Percentiles rank a stretch among this genome's conserved stretches.
Evolutionary conservation across 805 yeast genomes (phyloP).

Genomic region (Ogataea ganodermae): DNA sequence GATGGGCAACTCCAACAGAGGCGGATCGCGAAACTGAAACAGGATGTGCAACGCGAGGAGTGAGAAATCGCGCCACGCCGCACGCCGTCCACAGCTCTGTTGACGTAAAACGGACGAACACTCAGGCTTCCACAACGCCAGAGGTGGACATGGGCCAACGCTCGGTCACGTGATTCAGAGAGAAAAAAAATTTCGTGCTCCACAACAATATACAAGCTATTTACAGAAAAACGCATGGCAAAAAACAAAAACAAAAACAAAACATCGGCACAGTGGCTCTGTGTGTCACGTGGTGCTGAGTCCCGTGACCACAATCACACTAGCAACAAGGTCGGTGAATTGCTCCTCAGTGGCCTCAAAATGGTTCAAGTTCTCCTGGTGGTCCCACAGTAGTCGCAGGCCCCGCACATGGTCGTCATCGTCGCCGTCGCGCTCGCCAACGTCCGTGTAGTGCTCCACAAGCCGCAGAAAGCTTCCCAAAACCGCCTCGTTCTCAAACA

Average conservation of each 20-base stretch:
- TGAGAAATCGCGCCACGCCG: background rate
- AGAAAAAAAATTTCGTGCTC: too few species aligned
- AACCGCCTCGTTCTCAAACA: conserved; percentile 14
- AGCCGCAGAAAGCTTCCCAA: conserved; percentile 13
- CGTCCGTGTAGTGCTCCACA: conserved; percentile 13
- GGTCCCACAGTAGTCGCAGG: conserved; percentile 12
- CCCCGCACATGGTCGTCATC: conserved; percentile 14
- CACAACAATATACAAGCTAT: too few species aligned
- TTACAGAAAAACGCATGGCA: too few species aligned
- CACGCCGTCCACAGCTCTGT: background rate
- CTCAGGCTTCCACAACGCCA: background rate
- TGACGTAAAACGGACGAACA: background rate
- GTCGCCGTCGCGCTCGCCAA: conserved; percentile 16
- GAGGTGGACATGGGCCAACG: too few species aligned
- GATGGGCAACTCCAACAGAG: background rate
- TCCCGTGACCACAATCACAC: conserved; percentile 10
- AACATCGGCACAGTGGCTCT: too few species aligned
- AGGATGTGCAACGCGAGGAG: background rate
- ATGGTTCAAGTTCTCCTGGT: conserved; percentile 16
- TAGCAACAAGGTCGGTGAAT: conserved; percentile 8
- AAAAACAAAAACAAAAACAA: too few species aligned
- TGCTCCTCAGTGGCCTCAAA: conserved; percentile 3
- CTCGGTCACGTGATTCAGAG: too few species aligned
- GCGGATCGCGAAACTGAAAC: background rate
- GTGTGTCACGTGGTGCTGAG: conserved; percentile 3